Conservation (phyloP, 2,329 filamentous ascomycete species). For the Colletotrichum chlorophyti region DNA sequence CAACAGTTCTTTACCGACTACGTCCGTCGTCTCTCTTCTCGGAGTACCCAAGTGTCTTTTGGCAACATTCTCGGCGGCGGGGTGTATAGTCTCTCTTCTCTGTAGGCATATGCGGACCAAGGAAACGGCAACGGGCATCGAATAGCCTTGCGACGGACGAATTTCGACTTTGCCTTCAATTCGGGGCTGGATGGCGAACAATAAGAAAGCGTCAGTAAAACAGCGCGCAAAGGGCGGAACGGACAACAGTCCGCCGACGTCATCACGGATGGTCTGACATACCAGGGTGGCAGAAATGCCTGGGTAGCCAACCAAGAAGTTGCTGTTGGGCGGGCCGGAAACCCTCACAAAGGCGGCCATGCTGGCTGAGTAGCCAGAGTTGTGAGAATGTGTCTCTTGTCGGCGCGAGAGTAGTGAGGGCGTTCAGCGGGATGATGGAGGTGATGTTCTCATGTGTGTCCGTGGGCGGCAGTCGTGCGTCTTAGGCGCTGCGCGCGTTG, state of each 20-base stretch:
- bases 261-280: constrained; percentile 48
- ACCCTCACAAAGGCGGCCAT: constrained; percentile 91
- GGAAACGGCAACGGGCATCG: constrained; percentile 88
- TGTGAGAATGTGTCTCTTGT: constrained; percentile 6
- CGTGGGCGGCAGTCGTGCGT: constrained; percentile 28
- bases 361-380: constrained; percentile 23
- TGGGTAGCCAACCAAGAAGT: constrained; percentile 95
- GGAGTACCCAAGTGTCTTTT: constrained; percentile 92
- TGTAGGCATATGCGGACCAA: constrained; percentile 94
- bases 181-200: constrained; percentile 69
- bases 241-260: constrained; percentile 24
- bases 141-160: constrained; percentile 82
- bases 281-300: constrained; percentile 97
- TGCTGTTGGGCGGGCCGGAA: constrained; percentile 95
- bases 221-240: constrained; percentile 22
- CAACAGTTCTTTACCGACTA: constrained; percentile 95
- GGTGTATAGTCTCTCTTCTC: constrained; percentile 94
- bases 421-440: constrained; percentile 6
- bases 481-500: constrained; percentile 29
- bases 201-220: not conserved
- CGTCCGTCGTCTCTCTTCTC: constrained; percentile 87
- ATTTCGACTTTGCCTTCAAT: constrained; percentile 99
- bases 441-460: constrained; percentile 29
- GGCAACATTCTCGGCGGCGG: constrained; percentile 90
- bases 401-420: not conserved